Evolutionary conservation across 148 eudicot genomes (phyloP).

Genomic region (Chenopodium berlandieri): DNA sequence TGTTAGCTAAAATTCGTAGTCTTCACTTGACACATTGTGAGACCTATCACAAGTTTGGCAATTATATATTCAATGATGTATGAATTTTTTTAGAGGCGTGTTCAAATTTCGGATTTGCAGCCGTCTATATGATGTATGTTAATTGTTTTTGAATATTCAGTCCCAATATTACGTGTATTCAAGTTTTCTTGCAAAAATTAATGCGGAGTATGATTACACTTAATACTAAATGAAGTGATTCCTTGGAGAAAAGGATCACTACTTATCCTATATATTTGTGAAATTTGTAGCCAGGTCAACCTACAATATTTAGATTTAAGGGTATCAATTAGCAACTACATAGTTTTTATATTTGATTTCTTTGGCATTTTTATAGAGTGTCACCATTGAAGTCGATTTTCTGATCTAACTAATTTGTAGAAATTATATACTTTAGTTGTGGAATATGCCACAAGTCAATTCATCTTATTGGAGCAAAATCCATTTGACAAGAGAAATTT

Average conservation of each 20-base stretch:
- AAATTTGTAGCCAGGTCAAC: not conserved
- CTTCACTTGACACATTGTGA: not conserved
- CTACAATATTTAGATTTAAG: not conserved
- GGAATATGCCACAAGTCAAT: slow-evolving; percentile 17
- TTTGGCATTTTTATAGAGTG: not conserved
- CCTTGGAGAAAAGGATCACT: not conserved
- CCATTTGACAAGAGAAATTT: not conserved
- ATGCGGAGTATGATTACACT: not conserved
- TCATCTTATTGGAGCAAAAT: not conserved
- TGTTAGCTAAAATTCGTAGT: too few relatives aligned
- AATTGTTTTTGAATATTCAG: not conserved
- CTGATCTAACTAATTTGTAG: slow-evolving; percentile 4
- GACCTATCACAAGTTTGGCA: not conserved
- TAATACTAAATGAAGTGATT: not conserved
- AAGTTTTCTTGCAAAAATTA: not conserved
- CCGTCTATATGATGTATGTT: not conserved
- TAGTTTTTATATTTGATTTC: not conserved
- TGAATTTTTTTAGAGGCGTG: not conserved
- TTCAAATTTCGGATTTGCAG: not conserved
- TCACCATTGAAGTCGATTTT: slow-evolving; percentile 20
- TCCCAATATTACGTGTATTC: not conserved
- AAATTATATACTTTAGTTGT: not conserved
- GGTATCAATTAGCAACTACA: not conserved
- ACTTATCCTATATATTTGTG: not conserved
- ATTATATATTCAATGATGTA: too few relatives aligned